Evolutionary conservation across 2,329 filamentous ascomycete species (phyloP), one percentile per base, ranked within the genome.

Genomic region (Pestalotiopsis sp.): DNA sequence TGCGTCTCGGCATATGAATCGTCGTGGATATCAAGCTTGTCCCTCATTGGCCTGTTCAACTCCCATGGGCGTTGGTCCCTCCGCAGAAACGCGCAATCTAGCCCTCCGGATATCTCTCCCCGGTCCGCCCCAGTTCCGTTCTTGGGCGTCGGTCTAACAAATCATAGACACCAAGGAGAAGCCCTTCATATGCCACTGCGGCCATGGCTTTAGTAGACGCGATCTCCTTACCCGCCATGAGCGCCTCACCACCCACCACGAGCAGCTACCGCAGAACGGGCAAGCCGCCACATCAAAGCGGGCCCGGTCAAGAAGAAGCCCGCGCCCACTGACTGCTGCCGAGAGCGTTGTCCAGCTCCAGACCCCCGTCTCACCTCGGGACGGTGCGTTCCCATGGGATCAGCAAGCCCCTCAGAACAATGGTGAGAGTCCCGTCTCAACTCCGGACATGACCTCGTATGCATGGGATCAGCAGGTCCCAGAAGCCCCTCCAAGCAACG

Each of bases 91-190:
- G 20, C 45, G 45, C 45, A 52, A 52, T 17, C 45, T 52, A 20
- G 9, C 20, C 45, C 45, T 20, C 45, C 45, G 45, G 45, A n/a
- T 36, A 52, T 52, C 14, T 20, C 20, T 52, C 17, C 45, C 45
- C 17, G 17, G 45, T n/a, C 45, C 45, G 45, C 17, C 59, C 59
- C 59, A 59, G 59, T 39, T 20, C 59, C 27, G 11, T 62, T 39
- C n/a, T 23, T 39, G n/a, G 59, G 25, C 31, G 56, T 11, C 27
- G 3, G 31, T 52, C 45, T 41, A 66, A 52, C 27, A 52, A 39
- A 27, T 36, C 52, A 60, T 17, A 84, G 82, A 84, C 72, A 84
- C 82, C 67, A 84, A 84, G 64, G 82, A 84, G 74, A 84, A 84
- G 70, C 82, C 82, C 1, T 84, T 83, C 70, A 69, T 82, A 23